These are phyloP conservation scores for Sugiyamaella pinicola DNA, from an alignment of 1,139 yeast genomes.

Conservation along the genomic window DNA sequence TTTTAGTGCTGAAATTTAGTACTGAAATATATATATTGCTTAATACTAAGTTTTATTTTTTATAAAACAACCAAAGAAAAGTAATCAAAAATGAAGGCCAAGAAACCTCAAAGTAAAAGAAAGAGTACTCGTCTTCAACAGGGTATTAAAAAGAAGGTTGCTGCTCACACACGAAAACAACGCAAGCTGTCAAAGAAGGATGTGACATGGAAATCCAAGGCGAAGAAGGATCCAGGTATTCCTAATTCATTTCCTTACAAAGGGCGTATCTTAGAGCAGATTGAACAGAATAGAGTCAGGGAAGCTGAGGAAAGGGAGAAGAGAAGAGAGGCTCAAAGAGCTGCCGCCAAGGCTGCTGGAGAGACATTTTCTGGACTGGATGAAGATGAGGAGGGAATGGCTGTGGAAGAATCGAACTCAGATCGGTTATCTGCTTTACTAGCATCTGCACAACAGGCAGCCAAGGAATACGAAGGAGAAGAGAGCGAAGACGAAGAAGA, in stretches of 20 bases:
- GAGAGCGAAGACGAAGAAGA: constrained; percentile 46
- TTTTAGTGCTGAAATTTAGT: constrained; percentile 1
- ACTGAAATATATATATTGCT: not conserved
- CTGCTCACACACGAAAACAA: constrained; percentile 88
- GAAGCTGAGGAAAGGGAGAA: constrained; percentile 63
- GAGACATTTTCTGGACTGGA: constrained; percentile 20
- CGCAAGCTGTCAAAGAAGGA: constrained; percentile 82
- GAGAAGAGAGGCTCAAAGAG: constrained; percentile 52
- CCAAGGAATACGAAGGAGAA: constrained; percentile 61
- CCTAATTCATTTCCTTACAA: constrained; percentile 95
- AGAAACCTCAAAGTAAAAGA: constrained; percentile 77
- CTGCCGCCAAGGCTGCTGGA: constrained; percentile 47
- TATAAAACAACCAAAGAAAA: not conserved
- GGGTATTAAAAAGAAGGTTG: constrained; percentile 93
- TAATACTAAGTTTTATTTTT: not conserved
- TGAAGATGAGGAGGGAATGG: constrained; percentile 45
- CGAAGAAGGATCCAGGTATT: constrained; percentile 86
- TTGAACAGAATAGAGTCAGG: constrained; percentile 68
- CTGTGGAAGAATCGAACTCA: constrained; percentile 44
- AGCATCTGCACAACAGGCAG: constrained; percentile 86
- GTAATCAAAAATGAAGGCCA: constrained; percentile 12
- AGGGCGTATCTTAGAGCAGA: constrained; percentile 75
- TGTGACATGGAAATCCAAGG: constrained; percentile 87
- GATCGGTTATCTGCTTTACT: constrained; percentile 80
- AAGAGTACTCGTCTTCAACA: constrained; percentile 89